Evolutionary conservation across 352 stramenopile genomes (phyloP).

Genomic region (Phytopythium chamaehyphon): DNA sequence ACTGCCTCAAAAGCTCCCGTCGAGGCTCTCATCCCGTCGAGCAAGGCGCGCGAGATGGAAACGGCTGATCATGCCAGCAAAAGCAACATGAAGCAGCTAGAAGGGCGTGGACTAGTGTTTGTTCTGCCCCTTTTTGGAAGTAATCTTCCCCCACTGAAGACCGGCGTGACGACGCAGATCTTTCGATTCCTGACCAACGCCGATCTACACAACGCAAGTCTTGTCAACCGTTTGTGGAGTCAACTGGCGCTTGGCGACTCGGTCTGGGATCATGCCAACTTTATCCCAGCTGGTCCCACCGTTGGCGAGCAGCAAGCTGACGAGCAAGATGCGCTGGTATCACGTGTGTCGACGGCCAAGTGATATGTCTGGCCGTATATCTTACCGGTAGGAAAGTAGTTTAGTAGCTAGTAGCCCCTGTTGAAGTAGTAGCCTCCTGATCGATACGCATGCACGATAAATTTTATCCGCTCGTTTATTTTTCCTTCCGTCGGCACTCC

Average conservation of each 20-base stretch:
- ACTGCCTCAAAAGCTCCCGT: neutral
- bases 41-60: neutral
- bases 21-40: constrained; percentile 3
- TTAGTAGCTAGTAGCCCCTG: neutral
- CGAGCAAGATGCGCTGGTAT: neutral
- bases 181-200: constrained; percentile 71
- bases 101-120: constrained; percentile 27
- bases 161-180: constrained; percentile 51
- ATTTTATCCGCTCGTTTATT: too few relatives aligned
- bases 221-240: constrained; percentile 84
- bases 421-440: too few relatives aligned
- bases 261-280: constrained; percentile 81
- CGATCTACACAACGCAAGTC: constrained; percentile 79
- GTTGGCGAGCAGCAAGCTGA: neutral
- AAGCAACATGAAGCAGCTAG: neutral
- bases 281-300: constrained; percentile 16
- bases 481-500: too few relatives aligned
- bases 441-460: too few relatives aligned
- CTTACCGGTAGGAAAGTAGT: too few relatives aligned
- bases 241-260: constrained; percentile 64
- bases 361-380: neutral
- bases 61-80: neutral
- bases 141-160: constrained; percentile 54
- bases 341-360: constrained; percentile 1
- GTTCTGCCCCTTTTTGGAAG: constrained; percentile 75